Evolutionary conservation across 2,329 filamentous ascomycete genomes (phyloP).

Genomic region (Aspergillus fijiensis): DNA sequence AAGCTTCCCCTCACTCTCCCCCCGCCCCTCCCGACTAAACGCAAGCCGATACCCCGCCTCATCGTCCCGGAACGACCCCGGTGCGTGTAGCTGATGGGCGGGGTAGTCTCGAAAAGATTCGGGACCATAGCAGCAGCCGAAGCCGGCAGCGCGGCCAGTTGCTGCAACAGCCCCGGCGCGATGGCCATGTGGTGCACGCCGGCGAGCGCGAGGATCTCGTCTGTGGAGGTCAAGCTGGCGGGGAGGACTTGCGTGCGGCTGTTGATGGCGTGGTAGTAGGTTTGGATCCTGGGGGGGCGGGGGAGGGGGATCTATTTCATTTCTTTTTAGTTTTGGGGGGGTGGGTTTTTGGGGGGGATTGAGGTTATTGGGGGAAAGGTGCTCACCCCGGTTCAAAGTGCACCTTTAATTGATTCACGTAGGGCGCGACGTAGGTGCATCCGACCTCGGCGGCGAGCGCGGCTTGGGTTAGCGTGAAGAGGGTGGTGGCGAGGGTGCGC

Average conservation of each 20-base stretch:
- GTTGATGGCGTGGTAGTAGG: slow-evolving; percentile 49
- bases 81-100: slow-evolving; percentile 21
- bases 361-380: too few relatives aligned
- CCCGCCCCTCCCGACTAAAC: slow-evolving; percentile 47
- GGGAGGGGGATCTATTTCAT: too few relatives aligned
- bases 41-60: slow-evolving; percentile 53
- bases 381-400: slow-evolving; percentile 57
- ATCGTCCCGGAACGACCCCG: slow-evolving; percentile 37
- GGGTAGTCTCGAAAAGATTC: slow-evolving; percentile 23
- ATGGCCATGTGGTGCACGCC: slow-evolving; percentile 62
- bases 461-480: slow-evolving; percentile 64
- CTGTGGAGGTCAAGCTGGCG: slow-evolving; percentile 57
- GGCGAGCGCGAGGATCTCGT: slow-evolving; percentile 59
- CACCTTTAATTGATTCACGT: slow-evolving; percentile 65
- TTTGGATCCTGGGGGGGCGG: slow-evolving; percentile 54
- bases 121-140: slow-evolving; percentile 20
- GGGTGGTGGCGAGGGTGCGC: slow-evolving; percentile 61
- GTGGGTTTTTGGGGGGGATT: too few relatives aligned
- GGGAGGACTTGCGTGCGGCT: slow-evolving; percentile 54
- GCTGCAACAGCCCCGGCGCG: slow-evolving; percentile 52
- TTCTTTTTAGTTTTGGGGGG: too few relatives aligned
- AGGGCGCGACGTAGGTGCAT: slow-evolving; percentile 63
- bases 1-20: slow-evolving; percentile 51
- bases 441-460: slow-evolving; percentile 57
- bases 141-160: slow-evolving; percentile 45